Percentiles rank a stretch among this genome's conserved stretches.
Conservation (phyloP, 169 alveolate species). For the Neospora caninum region DNA sequence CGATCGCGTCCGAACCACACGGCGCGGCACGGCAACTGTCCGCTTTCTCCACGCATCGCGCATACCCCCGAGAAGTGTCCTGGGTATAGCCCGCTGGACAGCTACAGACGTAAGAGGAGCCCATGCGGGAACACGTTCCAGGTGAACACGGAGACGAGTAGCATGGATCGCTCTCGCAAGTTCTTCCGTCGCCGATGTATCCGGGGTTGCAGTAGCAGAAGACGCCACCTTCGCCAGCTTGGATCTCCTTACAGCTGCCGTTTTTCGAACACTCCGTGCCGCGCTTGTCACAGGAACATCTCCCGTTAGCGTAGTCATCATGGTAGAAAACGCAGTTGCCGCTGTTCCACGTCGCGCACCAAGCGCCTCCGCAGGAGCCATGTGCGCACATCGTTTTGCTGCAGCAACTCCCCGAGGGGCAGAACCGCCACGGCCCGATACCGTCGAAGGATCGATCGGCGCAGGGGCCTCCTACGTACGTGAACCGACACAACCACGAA, state of each 20-base stretch:
- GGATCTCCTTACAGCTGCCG: background rate
- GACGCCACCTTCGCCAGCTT: background rate
- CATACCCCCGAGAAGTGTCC: background rate
- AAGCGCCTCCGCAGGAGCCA: constrained; percentile 33
- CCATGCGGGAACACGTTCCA: background rate
- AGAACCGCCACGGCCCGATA: background rate
- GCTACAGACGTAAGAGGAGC: background rate
- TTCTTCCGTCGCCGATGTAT: background rate
- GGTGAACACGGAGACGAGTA: background rate
- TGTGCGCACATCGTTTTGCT: constrained; percentile 33
- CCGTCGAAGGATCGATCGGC: background rate
- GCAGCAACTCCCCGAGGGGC: constrained; percentile 38
- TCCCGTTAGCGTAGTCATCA: background rate
- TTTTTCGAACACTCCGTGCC: background rate
- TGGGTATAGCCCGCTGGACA: background rate
- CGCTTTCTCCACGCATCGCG: background rate
- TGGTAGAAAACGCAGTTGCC: background rate
- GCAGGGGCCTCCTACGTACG: background rate
- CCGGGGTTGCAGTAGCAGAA: constrained; percentile 37
- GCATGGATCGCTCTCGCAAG: constrained; percentile 32
- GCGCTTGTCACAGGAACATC: background rate
- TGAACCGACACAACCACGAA: background rate
- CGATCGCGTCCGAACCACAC: background rate
- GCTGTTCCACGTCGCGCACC: constrained; percentile 12
- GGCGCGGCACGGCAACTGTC: constrained; percentile 17